Conservation (phyloP, 768 basidiomycete species). For the Lyophyllum atratum region DNA sequence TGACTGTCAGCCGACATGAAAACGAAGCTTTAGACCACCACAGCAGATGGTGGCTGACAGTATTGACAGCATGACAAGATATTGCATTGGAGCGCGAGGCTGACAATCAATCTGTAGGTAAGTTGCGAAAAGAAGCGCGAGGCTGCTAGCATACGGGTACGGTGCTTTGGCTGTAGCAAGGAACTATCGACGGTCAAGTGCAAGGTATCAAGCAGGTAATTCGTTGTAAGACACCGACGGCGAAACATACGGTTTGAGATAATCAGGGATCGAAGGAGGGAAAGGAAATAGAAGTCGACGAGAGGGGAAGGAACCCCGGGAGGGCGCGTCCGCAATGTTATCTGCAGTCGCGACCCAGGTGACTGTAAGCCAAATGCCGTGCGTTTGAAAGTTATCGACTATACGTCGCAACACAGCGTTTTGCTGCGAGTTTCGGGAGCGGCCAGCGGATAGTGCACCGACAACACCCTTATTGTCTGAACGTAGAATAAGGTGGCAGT, state of each 20-base stretch:
- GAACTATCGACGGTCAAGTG: too few relatives aligned
- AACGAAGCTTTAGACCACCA: too few relatives aligned
- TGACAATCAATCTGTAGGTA: too few relatives aligned
- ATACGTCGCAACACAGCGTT: constrained; percentile 29
- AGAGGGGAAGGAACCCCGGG: constrained; percentile 13
- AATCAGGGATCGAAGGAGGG: not conserved
- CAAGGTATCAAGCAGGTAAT: not conserved
- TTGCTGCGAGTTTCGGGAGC: constrained; percentile 28
- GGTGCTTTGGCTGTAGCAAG: too few relatives aligned
- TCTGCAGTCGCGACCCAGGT: constrained; percentile 23
- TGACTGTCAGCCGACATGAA: too few relatives aligned
- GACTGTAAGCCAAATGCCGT: constrained; percentile 26
- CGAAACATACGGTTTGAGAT: not conserved
- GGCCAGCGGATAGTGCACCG: constrained; percentile 22
- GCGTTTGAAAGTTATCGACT: constrained; percentile 17
- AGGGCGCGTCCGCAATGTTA: constrained; percentile 9
- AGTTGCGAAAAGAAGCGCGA: too few relatives aligned
- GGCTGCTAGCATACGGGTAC: too few relatives aligned
- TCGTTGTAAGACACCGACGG: constrained; percentile 7
- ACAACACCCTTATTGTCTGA: constrained; percentile 39
- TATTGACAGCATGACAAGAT: too few relatives aligned
- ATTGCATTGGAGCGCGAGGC: too few relatives aligned
- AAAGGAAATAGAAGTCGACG: not conserved
- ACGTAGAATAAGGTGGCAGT: constrained; percentile 27
- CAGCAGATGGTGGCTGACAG: too few relatives aligned